Evolutionary conservation across 1,284 basidiomycete genomes (phyloP).

Genomic region (Melampsora abietis-canadensis): DNA sequence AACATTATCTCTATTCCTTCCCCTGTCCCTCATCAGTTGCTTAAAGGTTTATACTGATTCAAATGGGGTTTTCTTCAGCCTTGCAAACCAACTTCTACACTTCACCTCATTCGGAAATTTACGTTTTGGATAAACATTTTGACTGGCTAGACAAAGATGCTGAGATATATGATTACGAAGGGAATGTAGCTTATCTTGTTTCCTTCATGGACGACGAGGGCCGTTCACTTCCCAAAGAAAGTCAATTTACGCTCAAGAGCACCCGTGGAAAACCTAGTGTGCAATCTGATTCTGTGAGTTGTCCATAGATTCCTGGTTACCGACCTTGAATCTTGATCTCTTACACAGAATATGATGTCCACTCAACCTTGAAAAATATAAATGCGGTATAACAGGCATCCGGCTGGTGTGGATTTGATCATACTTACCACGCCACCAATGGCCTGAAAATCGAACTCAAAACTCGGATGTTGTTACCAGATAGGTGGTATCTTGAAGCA

Average conservation of each 20-base stretch:
- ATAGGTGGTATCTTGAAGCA: constrained; percentile 5
- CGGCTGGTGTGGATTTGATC: not conserved
- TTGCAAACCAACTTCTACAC: not conserved
- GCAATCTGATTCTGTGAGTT: not conserved
- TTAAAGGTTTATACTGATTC: not conserved
- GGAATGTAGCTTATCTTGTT: not conserved
- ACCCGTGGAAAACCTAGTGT: not conserved
- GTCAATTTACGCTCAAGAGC: not conserved
- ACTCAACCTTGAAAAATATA: not conserved
- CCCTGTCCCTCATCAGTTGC: too few relatives aligned
- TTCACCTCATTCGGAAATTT: constrained; percentile 7
- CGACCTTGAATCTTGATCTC: not conserved
- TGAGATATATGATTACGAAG: constrained; percentile 6
- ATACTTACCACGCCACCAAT: constrained; percentile 2
- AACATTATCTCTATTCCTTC: too few relatives aligned
- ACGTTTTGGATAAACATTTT: not conserved
- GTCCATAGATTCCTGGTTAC: not conserved
- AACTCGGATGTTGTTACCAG: not conserved
- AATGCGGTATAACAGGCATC: not conserved
- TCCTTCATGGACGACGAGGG: not conserved
- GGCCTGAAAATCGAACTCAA: not conserved
- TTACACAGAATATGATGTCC: not conserved
- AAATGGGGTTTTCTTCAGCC: not conserved
- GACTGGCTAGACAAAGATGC: not conserved
- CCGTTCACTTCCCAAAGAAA: not conserved